Evolutionary conservation across 2,329 filamentous ascomycete genomes (phyloP).

Genomic region (Chaetomium globosum): DNA sequence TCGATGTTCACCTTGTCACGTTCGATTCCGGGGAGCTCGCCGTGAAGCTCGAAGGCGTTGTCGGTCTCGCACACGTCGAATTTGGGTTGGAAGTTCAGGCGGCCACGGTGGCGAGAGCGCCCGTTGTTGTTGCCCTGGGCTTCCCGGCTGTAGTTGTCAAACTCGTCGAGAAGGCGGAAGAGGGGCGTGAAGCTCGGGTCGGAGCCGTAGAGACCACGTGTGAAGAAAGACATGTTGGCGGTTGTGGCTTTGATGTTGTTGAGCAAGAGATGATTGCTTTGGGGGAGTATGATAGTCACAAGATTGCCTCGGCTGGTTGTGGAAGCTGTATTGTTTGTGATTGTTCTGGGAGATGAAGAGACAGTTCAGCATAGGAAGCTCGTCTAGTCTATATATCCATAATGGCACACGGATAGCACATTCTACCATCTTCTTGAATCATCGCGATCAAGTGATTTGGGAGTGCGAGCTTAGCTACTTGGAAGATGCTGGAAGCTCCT

Average conservation of each 20-base stretch:
- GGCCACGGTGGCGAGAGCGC: conserved; percentile 32
- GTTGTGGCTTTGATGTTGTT: conserved; percentile 37
- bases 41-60: conserved; percentile 72
- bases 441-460: background rate
- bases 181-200: conserved; percentile 60
- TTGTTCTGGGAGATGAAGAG: conserved; percentile 4
- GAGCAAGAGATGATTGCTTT: conserved; percentile 33
- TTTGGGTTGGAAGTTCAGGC: conserved; percentile 65
- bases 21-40: conserved; percentile 74
- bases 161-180: conserved; percentile 66
- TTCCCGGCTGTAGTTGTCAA: conserved; percentile 58
- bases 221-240: conserved; percentile 63
- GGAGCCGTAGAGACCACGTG: conserved; percentile 52
- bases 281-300: background rate
- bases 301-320: background rate
- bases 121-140: conserved; percentile 29
- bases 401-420: too few relatives aligned
- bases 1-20: conserved; percentile 76
- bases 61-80: conserved; percentile 76
- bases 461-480: background rate
- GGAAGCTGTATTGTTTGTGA: background rate
- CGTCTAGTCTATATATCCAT: conserved; percentile 5
- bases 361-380: background rate
- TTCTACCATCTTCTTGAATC: conserved; percentile 24
- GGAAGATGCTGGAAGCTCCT: background rate